Evolutionary conservation across 208 protist species (phyloP), one percentile per base, ranked within the genome.

Genomic region (Wallacemonas rigidus): DNA sequence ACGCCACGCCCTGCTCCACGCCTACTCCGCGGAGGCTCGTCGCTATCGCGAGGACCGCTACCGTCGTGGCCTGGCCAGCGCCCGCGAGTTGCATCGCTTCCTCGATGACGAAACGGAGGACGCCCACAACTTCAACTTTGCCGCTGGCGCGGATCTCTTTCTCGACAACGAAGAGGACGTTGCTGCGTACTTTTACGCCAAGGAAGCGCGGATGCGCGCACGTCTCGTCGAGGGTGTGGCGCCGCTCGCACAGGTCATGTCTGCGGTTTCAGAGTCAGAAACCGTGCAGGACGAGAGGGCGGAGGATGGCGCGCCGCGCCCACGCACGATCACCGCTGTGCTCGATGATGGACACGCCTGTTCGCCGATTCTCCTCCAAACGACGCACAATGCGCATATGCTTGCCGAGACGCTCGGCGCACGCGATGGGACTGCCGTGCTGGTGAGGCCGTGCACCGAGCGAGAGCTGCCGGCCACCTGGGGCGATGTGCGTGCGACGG

Each of bases 391-490:
- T 2, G 60, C 40, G 6, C 39, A 55, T 35, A 47, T 60, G 11
- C 54, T 5, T 14, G 14, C 44, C 6, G 50, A 57, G 2, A 3
- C 43, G 60, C 40, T 12, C 12, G 43, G 3, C 3, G 7, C 15
- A 41, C 38, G 67, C 48, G 51, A 45, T 14, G 67, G 14, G 15
- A 65, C 73, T 12, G 77, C 88, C 26, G 69, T 94, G 50, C 44
- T 94, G 36, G 87, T 94, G 57, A 76, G 70, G 14, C 87, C 89
- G 17, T 92, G 54, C 47, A 68, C 6, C 60, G 62, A 1, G 51
- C 54, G 15, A 26, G 60, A 40, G 67, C 65, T 67, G 63, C 55
- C 11, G 40, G 65, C 48, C 76, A 67, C 5, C 35, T 54, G 36
- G 62, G 53, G 0, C 56, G 61, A 60, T 4, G 2, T 51, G 17